A percentile compares a stretch with the other conserved stretches of the same genome.
Conservation (phyloP, 345 rosid species). For the Rhizophora mangle region DNA sequence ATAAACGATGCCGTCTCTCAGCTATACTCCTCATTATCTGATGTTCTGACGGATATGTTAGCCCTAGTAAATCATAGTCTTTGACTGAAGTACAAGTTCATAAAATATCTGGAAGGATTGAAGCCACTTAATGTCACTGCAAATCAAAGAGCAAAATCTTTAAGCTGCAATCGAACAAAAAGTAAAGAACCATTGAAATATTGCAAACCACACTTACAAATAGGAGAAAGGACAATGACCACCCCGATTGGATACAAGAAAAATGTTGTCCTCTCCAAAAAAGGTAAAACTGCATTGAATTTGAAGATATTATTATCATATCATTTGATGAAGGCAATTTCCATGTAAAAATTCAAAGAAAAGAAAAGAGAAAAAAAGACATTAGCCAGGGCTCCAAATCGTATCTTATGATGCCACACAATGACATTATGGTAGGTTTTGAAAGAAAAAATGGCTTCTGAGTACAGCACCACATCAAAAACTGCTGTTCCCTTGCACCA, state of each 20-base stretch:
- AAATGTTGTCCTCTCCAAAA: constrained; percentile 94
- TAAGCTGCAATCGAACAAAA: constrained; percentile 1
- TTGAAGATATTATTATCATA: constrained; percentile 8
- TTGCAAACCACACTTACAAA: constrained; percentile 54
- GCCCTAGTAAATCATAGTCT: constrained; percentile 44
- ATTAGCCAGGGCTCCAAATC: background rate
- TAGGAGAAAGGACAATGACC: constrained; percentile 73
- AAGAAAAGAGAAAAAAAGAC: too few relatives aligned
- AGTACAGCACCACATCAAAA: too few relatives aligned
- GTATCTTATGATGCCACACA: background rate
- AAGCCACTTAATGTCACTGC: constrained; percentile 94
- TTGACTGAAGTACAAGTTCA: constrained; percentile 88
- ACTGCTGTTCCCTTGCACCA: background rate
- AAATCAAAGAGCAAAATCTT: constrained; percentile 12
- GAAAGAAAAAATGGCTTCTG: too few relatives aligned
- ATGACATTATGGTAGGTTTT: too few relatives aligned
- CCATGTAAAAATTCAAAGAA: too few relatives aligned
- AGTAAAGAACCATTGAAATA: constrained; percentile 1
- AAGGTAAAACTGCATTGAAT: constrained; percentile 71
- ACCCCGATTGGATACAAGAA: constrained; percentile 92
- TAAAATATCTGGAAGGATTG: constrained; percentile 94
- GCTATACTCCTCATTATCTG: constrained; percentile 11
- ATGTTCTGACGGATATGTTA: constrained; percentile 17
- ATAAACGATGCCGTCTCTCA: constrained; percentile 16
- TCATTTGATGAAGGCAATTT: background rate